A percentile compares a stretch with the other conserved stretches of the same genome.
phyloP scores from a whole-genome alignment of 2,329 filamentous ascomycete genomes.

The Thielaviopsis punctulata region DNA sequence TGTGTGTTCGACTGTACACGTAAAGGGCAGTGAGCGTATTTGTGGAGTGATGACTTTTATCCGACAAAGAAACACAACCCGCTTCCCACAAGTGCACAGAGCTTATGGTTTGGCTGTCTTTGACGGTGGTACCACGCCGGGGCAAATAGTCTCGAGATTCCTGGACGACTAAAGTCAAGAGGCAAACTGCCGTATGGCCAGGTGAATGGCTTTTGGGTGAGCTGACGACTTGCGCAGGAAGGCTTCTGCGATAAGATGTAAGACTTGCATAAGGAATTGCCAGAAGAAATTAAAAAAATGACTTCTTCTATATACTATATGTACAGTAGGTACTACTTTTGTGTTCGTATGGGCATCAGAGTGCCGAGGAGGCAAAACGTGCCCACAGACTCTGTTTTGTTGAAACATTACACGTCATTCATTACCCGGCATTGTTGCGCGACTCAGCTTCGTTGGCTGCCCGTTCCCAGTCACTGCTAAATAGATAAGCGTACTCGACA shows the following conservation, averaged over 20 bases:
- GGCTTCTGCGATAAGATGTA: too few relatives aligned
- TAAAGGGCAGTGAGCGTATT: not conserved
- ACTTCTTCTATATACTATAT: not conserved
- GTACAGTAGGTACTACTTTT: not conserved
- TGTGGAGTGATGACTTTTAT: not conserved
- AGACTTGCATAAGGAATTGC: too few relatives aligned
- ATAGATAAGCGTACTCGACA: conserved; percentile 36
- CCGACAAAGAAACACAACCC: not conserved
- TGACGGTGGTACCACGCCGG: not conserved
- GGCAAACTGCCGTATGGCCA: too few relatives aligned
- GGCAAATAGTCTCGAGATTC: not conserved
- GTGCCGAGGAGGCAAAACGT: not conserved
- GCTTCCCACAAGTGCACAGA: not conserved
- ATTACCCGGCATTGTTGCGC: conserved; percentile 30
- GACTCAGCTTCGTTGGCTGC: conserved; percentile 35
- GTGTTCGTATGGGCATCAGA: not conserved
- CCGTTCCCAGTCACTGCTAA: conserved; percentile 34
- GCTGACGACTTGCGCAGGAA: too few relatives aligned
- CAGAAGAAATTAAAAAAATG: not conserved
- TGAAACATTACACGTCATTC: conserved; percentile 7
- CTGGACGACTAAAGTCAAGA: not conserved
- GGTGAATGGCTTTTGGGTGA: too few relatives aligned
- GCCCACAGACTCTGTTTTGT: not conserved
- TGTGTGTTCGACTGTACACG: not conserved
- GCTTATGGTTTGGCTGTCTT: not conserved